phyloP scores from a whole-genome alignment of 495 filamentous ascomycete species.

The Astrothelium subdiscretum region DNA sequence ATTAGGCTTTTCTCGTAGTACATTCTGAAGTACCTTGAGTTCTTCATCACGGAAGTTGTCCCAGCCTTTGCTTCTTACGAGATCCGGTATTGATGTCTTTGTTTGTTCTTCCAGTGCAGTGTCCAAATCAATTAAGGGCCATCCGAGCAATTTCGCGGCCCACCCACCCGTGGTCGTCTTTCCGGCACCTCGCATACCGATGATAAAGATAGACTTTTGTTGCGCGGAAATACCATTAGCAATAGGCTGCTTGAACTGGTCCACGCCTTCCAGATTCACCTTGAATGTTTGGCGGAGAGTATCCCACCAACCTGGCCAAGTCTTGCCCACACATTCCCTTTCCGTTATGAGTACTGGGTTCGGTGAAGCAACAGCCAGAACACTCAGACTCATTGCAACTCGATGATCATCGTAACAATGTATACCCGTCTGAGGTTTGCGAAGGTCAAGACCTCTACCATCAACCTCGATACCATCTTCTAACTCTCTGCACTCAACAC shows the following conservation, averaged over 20 bases:
- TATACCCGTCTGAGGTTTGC: conserved; percentile 49
- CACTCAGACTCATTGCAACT: conserved; percentile 95
- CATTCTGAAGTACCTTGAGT: conserved; percentile 56
- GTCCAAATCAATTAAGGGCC: conserved; percentile 80
- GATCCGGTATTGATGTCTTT: conserved; percentile 68
- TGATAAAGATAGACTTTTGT: conserved; percentile 68
- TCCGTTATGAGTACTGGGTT: conserved; percentile 68
- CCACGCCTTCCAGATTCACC: conserved; percentile 59
- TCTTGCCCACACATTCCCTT: conserved; percentile 89
- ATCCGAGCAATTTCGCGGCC: conserved; percentile 60
- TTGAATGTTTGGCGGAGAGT: conserved; percentile 62
- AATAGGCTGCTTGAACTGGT: conserved; percentile 25
- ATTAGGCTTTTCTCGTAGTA: conserved; percentile 59
- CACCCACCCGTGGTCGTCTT: conserved; percentile 89
- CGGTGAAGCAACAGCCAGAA: conserved; percentile 55
- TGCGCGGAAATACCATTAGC: conserved; percentile 27
- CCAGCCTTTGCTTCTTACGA: conserved; percentile 74
- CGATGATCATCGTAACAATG: conserved; percentile 97
- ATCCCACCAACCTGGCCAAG: conserved; percentile 99
- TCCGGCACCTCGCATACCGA: conserved; percentile 95
- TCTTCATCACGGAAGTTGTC: conserved; percentile 78
- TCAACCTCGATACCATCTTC: conserved; percentile 69
- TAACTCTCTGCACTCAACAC: conserved; percentile 73
- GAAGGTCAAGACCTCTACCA: conserved; percentile 22
- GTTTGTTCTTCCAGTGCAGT: conserved; percentile 63